Evolutionary conservation across 140 eudicot genomes (phyloP).

Genomic region (Senecio squalidus): DNA sequence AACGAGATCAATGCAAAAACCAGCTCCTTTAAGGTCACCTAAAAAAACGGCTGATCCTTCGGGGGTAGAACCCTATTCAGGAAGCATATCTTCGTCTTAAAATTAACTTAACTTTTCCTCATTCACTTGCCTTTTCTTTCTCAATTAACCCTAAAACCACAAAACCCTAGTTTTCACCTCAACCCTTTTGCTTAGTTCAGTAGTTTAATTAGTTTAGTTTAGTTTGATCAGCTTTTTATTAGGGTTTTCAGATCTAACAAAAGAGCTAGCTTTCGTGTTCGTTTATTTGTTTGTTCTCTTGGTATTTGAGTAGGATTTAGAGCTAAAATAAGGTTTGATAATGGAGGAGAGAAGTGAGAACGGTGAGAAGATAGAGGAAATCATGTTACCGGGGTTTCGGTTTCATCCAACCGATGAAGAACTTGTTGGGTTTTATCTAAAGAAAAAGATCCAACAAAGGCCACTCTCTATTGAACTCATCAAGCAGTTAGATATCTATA

Average conservation of each 20-base stretch:
- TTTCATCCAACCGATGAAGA: conserved; percentile 57
- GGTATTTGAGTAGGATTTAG: neutral
- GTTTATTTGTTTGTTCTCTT: neutral
- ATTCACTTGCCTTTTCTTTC: conserved; percentile 27
- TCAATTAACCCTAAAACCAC: conserved; percentile 30
- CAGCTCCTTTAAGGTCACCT: conserved; percentile 55
- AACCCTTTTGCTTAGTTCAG: neutral
- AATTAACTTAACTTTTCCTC: conserved; percentile 32
- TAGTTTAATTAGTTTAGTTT: neutral
- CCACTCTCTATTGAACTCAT: conserved; percentile 54
- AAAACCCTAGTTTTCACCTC: conserved; percentile 26
- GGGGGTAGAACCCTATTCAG: conserved; percentile 59
- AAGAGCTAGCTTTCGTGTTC: neutral
- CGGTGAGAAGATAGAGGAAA: conserved; percentile 40
- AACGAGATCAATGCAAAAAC: conserved; percentile 38
- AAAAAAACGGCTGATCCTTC: conserved; percentile 87
- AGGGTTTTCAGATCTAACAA: conserved; percentile 23
- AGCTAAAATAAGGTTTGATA: neutral
- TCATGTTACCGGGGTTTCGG: conserved; percentile 54
- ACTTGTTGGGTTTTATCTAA: conserved; percentile 49
- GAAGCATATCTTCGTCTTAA: conserved; percentile 56
- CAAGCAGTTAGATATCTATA: conserved; percentile 48
- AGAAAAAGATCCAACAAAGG: conserved; percentile 44
- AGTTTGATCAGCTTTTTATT: neutral
- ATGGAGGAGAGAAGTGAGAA: conserved; percentile 47